Evolutionary conservation across 305 asterid species (phyloP).

Genomic region (Fraxinus ornus): DNA sequence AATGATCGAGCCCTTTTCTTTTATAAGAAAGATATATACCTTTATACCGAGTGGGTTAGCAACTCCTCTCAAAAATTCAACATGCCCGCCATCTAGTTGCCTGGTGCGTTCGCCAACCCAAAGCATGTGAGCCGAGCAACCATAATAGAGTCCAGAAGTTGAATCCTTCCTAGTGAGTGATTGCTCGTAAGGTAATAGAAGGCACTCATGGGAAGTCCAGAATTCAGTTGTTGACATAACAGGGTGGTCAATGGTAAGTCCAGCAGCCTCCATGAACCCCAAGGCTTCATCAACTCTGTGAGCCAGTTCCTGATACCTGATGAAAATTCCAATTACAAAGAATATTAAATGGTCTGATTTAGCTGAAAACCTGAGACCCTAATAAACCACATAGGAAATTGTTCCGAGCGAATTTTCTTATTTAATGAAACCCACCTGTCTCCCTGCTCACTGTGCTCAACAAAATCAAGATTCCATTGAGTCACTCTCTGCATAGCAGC

Average conservation of each 20-base stretch:
- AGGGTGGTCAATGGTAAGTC: slow-evolving; percentile 78
- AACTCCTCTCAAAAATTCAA: slow-evolving; percentile 76
- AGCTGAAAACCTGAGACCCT: neutral
- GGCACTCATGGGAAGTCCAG: slow-evolving; percentile 88
- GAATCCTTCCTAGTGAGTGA: slow-evolving; percentile 76
- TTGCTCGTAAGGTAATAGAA: slow-evolving; percentile 75
- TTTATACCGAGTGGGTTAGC: slow-evolving; percentile 80
- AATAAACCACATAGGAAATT: neutral
- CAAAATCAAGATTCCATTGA: slow-evolving; percentile 86
- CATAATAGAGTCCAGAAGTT: slow-evolving; percentile 70
- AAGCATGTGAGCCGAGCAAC: slow-evolving; percentile 86
- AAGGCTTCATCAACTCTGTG: slow-evolving; percentile 83
- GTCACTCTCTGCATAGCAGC: slow-evolving; percentile 92
- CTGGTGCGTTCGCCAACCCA: slow-evolving; percentile 87
- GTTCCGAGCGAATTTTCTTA: neutral
- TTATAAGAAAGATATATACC: slow-evolving; percentile 38
- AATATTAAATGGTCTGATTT: neutral
- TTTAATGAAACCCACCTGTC: slow-evolving; percentile 49
- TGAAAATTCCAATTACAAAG: slow-evolving; percentile 16
- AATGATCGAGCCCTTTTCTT: neutral
- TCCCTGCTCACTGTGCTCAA: slow-evolving; percentile 77
- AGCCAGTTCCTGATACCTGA: slow-evolving; percentile 78
- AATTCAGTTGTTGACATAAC: slow-evolving; percentile 74
- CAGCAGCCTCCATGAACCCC: slow-evolving; percentile 91
- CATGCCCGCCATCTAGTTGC: slow-evolving; percentile 80